Percentiles rank a stretch among this genome's conserved stretches.
Conservation (phyloP, 305 asterid genomes). For the Ruellia speciosa region DNA sequence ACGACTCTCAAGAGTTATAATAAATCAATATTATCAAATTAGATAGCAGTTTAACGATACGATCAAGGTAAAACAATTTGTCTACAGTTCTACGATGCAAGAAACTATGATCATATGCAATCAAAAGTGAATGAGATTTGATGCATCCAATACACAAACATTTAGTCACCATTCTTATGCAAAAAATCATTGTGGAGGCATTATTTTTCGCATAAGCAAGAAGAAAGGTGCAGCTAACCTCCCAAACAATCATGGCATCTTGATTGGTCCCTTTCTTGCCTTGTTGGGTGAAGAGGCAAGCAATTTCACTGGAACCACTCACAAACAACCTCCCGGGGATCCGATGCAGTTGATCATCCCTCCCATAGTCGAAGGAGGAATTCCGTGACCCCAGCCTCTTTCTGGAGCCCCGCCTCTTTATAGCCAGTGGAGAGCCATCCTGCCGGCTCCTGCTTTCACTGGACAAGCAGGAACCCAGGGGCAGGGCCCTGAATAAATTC, state of each 20-base stretch:
- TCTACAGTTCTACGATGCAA: too few species aligned
- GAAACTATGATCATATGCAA: neutral
- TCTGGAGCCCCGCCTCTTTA: slow-evolving; percentile 40
- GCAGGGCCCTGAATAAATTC: slow-evolving; percentile 63
- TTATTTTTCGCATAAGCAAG: too few species aligned
- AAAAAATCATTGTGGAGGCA: too few species aligned
- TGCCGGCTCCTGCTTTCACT: slow-evolving; percentile 62
- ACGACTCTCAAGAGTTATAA: too few species aligned
- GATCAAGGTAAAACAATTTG: too few species aligned
- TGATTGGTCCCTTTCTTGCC: slow-evolving; percentile 94
- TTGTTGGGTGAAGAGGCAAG: slow-evolving; percentile 74
- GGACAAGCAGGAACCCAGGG: slow-evolving; percentile 84
- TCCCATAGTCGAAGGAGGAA: slow-evolving; percentile 54
- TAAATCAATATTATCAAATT: too few species aligned
- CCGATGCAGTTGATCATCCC: slow-evolving; percentile 63
- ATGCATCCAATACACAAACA: slow-evolving; percentile 6
- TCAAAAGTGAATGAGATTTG: neutral
- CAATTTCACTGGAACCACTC: slow-evolving; percentile 72
- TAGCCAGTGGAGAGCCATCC: slow-evolving; percentile 43
- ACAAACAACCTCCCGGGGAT: slow-evolving; percentile 73
- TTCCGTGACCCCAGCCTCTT: slow-evolving; percentile 45
- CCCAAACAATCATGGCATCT: slow-evolving; percentile 98
- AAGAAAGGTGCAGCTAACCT: slow-evolving; percentile 31
- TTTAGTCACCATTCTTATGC: too few species aligned
- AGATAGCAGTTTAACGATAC: too few species aligned